Conservation (phyloP, 2,329 filamentous ascomycete species). For the Golovinomyces cichoracearum region DNA sequence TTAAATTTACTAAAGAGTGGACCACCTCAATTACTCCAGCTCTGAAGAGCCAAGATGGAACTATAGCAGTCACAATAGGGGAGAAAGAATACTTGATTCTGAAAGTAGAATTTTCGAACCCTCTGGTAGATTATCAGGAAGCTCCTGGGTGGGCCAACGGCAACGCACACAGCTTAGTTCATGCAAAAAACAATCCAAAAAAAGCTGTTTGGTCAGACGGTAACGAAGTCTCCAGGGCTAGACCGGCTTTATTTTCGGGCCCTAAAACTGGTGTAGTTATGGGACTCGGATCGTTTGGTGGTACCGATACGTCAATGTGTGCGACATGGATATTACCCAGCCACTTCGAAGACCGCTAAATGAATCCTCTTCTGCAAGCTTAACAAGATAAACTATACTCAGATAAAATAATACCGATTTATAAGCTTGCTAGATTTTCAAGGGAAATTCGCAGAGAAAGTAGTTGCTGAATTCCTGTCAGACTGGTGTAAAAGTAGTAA, state of each 20-base stretch:
- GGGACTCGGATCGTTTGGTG: not conserved
- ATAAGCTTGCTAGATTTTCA: not conserved
- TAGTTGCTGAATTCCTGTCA: not conserved
- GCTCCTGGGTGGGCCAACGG: no score
- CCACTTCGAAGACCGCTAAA: not conserved
- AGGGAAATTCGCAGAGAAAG: not conserved
- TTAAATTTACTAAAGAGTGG: not conserved
- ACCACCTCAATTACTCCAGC: not conserved
- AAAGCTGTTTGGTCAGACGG: not conserved
- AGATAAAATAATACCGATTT: not conserved
- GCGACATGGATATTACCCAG: not conserved
- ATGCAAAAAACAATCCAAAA: not conserved
- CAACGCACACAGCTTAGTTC: no score
- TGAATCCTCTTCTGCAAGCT: not conserved
- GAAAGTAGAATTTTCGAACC: not conserved
- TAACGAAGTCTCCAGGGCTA: not conserved
- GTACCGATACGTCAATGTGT: not conserved
- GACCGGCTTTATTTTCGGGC: not conserved
- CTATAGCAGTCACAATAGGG: not conserved
- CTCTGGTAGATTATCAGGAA: no score
- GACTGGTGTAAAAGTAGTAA: not conserved
- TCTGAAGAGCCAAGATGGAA: not conserved
- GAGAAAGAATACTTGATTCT: constrained; percentile 1
- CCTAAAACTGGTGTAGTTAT: not conserved
- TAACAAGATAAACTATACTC: not conserved